phyloP scores from a whole-genome alignment of 2,329 filamentous ascomycete species.

The Penicillium sp. region DNA sequence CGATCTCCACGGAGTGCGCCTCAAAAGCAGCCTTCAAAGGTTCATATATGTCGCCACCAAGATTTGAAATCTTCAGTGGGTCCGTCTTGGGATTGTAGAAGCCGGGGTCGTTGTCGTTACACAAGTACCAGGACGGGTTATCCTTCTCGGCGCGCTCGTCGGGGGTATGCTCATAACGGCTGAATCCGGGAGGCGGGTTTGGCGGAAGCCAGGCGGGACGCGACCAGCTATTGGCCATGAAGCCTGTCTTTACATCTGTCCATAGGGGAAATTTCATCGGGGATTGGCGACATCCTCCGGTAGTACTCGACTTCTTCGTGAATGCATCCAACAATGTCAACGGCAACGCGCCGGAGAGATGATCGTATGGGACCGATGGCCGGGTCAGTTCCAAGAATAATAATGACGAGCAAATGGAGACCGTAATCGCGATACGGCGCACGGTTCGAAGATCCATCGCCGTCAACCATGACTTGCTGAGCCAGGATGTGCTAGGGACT shows the following conservation, averaged over 20 bases:
- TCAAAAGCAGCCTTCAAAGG: conserved; percentile 36
- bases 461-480: conserved; percentile 24
- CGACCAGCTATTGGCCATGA: conserved; percentile 26
- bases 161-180: conserved; percentile 34
- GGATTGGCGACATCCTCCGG: conserved; percentile 31
- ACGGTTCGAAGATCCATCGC: conserved; percentile 25
- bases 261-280: conserved; percentile 34
- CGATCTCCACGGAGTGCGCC: conserved; percentile 38
- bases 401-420: conserved; percentile 31
- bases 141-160: conserved; percentile 23
- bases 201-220: conserved; percentile 40
- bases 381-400: conserved; percentile 35
- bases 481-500: conserved; percentile 22
- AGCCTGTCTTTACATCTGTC: conserved; percentile 11
- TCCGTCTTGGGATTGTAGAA: conserved; percentile 42
- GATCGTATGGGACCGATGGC: conserved; percentile 42
- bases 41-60: conserved; percentile 37
- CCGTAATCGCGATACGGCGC: conserved; percentile 24
- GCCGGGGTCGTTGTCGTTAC: conserved; percentile 19
- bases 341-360: conserved; percentile 43
- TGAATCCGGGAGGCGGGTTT: conserved; percentile 35
- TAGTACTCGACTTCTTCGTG: conserved; percentile 25
- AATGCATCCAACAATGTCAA: conserved; percentile 41
- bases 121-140: conserved; percentile 23
- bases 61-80: conserved; percentile 45